Evolutionary conservation across 768 basidiomycete genomes (phyloP).

Genomic region (Tricholoma bakamatsutake): DNA sequence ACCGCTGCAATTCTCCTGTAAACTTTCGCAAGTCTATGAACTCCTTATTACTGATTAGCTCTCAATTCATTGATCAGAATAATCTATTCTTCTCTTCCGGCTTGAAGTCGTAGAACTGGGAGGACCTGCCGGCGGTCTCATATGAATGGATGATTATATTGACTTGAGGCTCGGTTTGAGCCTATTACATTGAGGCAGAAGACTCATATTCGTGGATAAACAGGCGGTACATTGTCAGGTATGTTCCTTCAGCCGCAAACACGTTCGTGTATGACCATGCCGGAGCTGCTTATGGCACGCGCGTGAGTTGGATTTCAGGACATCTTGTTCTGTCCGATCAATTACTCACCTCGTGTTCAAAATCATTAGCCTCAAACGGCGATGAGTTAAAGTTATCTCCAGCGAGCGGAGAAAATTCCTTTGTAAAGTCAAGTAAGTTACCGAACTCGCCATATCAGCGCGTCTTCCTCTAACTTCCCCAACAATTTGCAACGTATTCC

Average conservation of each 20-base stretch:
- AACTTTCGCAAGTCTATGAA: neutral
- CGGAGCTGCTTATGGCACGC: neutral
- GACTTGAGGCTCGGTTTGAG: neutral
- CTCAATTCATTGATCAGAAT: neutral
- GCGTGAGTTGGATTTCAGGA: neutral
- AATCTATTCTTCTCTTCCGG: neutral
- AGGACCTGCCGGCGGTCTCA: neutral
- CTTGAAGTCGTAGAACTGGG: neutral
- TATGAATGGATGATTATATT: neutral
- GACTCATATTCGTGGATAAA: neutral
- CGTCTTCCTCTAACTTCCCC: neutral
- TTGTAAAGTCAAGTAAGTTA: neutral
- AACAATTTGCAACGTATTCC: neutral
- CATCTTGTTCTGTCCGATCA: neutral
- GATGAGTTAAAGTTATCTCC: constrained; percentile 1
- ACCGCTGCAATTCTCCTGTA: neutral
- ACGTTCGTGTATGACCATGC: neutral
- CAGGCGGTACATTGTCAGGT: neutral
- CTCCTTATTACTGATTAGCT: neutral
- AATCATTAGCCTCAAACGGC: neutral
- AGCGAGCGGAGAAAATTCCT: neutral
- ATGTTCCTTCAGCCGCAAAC: neutral
- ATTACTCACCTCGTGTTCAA: neutral
- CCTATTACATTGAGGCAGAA: neutral
- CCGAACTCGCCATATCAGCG: neutral